Base-by-base conservation (phyloP, 352 stramenopile species). In the Pythium scleroteichum region DNA sequence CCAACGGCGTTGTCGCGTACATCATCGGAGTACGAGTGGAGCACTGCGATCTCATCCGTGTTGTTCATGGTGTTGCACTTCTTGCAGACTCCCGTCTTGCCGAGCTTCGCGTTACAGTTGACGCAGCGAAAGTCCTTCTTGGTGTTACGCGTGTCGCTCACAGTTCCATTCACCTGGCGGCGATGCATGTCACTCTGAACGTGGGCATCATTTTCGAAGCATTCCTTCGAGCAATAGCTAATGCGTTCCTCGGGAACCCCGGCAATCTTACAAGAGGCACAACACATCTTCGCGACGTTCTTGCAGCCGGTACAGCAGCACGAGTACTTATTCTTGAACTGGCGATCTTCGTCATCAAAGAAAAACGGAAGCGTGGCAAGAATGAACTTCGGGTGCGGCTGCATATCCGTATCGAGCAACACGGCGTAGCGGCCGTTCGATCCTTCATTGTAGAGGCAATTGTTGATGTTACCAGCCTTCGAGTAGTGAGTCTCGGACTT, bases 391-490 rank as follows among this genome's bases (percentile, higher is more conserved):
- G 83, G 72, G 66, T 95, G 82, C 24, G 85, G 85, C 64, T 93
- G 82, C 85, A 94, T 95, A 46, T 96, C 87, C 45, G 79, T 86
- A 59, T 95, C 85, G 3, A 96, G 68, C 16, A 95, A 63, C 23
- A 96, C 41, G 29, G 88, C 67, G 70, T 95, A 94, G 12, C 83
- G 81, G 0, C 84, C 87, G 61, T 78, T 90, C 3, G 83, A 72
- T 5, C 86, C 86, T 69, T 96, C 87, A 61, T 96, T 95, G 72
- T 94, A 94, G 66, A 95, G 64, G 29, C 71, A 83, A 64, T 96
- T 96, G 76, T 96, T 96, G 64, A 96, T 90, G 77, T 96, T 96
- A 8, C 87, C 87, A 7, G 87, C 87, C 69, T 95, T 95, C 0
- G 79, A 89, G 75, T 90, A 90, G 71, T 96, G 81, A 19, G 54